phyloP scores from a whole-genome alignment of 164 flowering plant genomes.

The Houttuynia cordata region DNA sequence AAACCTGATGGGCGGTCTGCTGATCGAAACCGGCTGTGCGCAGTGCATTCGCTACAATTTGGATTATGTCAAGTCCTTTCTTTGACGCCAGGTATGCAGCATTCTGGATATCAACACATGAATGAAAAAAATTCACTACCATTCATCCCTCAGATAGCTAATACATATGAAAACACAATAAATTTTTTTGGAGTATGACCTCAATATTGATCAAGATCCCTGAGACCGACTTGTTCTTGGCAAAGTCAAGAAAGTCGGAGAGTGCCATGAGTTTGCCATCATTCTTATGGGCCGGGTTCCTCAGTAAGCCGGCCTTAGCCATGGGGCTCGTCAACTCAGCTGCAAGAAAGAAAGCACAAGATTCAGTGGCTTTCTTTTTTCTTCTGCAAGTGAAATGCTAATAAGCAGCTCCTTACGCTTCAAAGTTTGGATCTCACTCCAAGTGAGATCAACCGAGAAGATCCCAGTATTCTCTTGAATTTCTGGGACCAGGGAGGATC shows the following conservation, averaged over 20 bases:
- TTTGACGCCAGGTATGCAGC: constrained; percentile 80
- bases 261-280: constrained; percentile 10
- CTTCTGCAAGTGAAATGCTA: too few relatives aligned
- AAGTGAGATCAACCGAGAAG: constrained; percentile 76
- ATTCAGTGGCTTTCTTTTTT: too few relatives aligned
- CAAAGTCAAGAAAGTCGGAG: constrained; percentile 11
- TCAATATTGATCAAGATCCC: constrained; percentile 10
- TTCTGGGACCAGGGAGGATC: constrained; percentile 37
- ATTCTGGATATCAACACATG: constrained; percentile 38
- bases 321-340: constrained; percentile 40
- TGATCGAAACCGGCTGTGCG: constrained; percentile 61
- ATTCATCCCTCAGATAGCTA: too few relatives aligned
- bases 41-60: constrained; percentile 42
- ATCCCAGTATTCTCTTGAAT: constrained; percentile 53
- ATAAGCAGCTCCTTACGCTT: constrained; percentile 38
- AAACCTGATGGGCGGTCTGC: constrained; percentile 48
- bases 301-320: constrained; percentile 16
- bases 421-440: constrained; percentile 67
- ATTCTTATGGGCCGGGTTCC: constrained; percentile 19
- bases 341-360: constrained; percentile 17
- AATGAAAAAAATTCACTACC: too few relatives aligned
- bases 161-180: too few relatives aligned
- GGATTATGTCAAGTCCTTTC: constrained; percentile 51
- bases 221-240: constrained; percentile 7
- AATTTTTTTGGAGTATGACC: too few relatives aligned